A percentile compares a stretch with the other conserved stretches of the same genome.
Evolutionary conservation across 495 filamentous ascomycete species (phyloP).

Genomic region (Endocarpon pusillum): DNA sequence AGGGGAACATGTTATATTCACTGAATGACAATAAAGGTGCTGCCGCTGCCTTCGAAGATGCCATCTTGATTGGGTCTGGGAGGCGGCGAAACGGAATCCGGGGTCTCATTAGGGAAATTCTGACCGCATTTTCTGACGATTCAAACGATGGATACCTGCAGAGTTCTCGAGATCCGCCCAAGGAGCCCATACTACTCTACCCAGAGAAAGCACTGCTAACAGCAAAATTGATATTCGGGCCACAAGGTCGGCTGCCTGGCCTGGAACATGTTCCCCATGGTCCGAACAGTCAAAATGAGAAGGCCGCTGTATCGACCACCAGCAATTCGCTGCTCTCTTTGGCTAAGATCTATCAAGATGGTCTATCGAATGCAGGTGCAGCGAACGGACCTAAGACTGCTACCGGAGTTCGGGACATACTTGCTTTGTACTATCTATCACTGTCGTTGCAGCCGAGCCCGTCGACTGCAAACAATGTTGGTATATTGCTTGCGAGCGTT

Average conservation of each 20-base stretch:
- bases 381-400: slow-evolving; percentile 40
- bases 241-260: slow-evolving; percentile 67
- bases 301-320: slow-evolving; percentile 76
- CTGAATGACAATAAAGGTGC: slow-evolving; percentile 71
- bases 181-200: slow-evolving; percentile 57
- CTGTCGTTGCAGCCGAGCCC: slow-evolving; percentile 89
- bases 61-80: slow-evolving; percentile 75
- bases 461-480: slow-evolving; percentile 96
- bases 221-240: slow-evolving; percentile 65
- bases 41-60: slow-evolving; percentile 86
- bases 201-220: slow-evolving; percentile 76
- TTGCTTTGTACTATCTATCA: slow-evolving; percentile 92
- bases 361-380: slow-evolving; percentile 65
- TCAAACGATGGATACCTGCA: slow-evolving; percentile 12
- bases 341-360: slow-evolving; percentile 97
- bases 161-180: slow-evolving; percentile 13
- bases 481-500: slow-evolving; percentile 85
- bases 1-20: slow-evolving; percentile 95
- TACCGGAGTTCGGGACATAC: slow-evolving; percentile 75
- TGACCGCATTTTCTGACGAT: slow-evolving; percentile 45
- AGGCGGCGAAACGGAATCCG: slow-evolving; percentile 53
- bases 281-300: slow-evolving; percentile 50
- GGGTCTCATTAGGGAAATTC: slow-evolving; percentile 65
- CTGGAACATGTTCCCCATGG: slow-evolving; percentile 59
- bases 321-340: slow-evolving; percentile 91